Evolutionary conservation across 441 rosid species (phyloP).

Genomic region (Syzygium malaccense): DNA sequence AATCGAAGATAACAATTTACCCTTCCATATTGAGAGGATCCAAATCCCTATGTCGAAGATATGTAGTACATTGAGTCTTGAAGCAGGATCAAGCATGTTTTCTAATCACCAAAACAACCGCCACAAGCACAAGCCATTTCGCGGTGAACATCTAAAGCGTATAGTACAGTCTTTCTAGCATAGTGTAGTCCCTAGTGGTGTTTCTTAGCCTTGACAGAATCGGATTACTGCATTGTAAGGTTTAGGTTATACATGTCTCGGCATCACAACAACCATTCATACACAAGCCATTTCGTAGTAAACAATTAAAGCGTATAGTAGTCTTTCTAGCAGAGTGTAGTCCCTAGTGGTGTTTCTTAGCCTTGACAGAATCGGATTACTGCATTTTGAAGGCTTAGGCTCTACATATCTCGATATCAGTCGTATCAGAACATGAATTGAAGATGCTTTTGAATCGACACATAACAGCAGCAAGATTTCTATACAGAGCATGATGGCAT

Average conservation of each 20-base stretch:
- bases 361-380: not conserved
- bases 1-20: not conserved
- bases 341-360: not conserved
- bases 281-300: not conserved
- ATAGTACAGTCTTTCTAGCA: not conserved
- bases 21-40: not conserved
- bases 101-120: not conserved
- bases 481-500: not conserved
- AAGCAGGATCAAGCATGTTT: not conserved
- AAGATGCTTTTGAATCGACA: not conserved
- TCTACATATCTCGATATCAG: not conserved
- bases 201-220: not conserved
- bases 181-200: not conserved
- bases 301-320: not conserved
- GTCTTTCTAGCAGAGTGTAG: not conserved
- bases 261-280: not conserved
- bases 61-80: not conserved
- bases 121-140: not conserved
- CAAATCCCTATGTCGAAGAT: not conserved
- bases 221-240: not conserved
- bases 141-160: rapidly evolving
- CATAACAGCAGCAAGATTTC: not conserved
- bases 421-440: not conserved
- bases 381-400: not conserved
- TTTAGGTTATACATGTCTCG: not conserved